phyloP scores from a whole-genome alignment of 78 protist genomes.

The Dictyostelium purpureum region DNA sequence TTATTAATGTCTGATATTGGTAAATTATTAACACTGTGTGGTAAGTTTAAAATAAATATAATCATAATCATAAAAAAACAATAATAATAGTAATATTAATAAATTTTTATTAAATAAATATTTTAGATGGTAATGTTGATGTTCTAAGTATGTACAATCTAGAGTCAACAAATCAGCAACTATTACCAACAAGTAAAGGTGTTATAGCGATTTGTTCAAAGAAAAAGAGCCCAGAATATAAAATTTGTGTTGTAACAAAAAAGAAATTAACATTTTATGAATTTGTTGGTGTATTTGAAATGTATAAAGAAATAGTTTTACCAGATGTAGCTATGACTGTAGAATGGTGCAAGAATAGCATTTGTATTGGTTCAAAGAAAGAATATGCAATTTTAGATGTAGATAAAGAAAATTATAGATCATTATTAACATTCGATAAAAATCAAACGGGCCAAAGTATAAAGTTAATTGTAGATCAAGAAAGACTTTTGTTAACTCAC shows the following conservation, averaged over 20 bases:
- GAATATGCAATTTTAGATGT: constrained; percentile 58
- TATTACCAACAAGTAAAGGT: constrained; percentile 31
- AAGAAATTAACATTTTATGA: constrained; percentile 46
- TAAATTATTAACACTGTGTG: constrained; percentile 63
- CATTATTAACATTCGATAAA: constrained; percentile 25
- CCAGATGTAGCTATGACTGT: constrained; percentile 31
- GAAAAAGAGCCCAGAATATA: constrained; percentile 52
- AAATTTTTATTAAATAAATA: background rate
- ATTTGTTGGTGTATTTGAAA: constrained; percentile 67
- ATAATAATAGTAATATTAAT: background rate
- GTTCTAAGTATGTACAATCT: constrained; percentile 64
- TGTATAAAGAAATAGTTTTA: constrained; percentile 41
- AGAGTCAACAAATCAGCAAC: constrained; percentile 33
- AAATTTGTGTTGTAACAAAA: constrained; percentile 30
- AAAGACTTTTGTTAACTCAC: background rate
- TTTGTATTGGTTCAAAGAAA: constrained; percentile 55
- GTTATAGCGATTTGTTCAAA: constrained; percentile 51
- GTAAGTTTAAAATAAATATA: constrained; percentile 9
- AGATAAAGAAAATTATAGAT: constrained; percentile 24
- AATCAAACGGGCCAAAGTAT: background rate
- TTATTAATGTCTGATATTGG: constrained; percentile 68
- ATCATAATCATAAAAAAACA: background rate
- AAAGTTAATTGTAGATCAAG: constrained; percentile 10
- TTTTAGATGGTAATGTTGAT: constrained; percentile 67
- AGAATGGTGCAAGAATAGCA: constrained; percentile 51